These are phyloP conservation scores for Microdochium trichocladiopsis DNA, from an alignment of 2,329 filamentous ascomycete genomes.

Conservation along the genomic window DNA sequence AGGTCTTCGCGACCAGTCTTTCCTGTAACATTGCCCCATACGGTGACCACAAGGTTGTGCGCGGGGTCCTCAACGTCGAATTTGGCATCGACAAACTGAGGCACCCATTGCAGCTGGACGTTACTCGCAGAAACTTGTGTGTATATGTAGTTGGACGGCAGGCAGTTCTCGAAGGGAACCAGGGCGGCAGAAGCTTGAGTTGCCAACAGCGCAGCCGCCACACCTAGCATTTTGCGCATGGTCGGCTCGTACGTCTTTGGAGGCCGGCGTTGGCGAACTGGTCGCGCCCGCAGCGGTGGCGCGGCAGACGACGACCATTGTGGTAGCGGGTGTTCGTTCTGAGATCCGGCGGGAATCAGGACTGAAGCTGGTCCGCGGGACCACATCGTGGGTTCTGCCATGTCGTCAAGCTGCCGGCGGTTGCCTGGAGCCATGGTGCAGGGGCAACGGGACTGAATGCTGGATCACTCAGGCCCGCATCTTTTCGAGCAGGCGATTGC, in stretches of 20 bases:
- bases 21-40: slow-evolving; percentile 90
- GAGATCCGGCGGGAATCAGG: slow-evolving; percentile 11
- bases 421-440: background rate
- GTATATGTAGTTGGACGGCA: slow-evolving; percentile 53
- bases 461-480: background rate
- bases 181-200: slow-evolving; percentile 53
- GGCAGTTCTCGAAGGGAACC: slow-evolving; percentile 79
- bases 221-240: slow-evolving; percentile 19
- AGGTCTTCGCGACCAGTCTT: slow-evolving; percentile 49
- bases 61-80: slow-evolving; percentile 57
- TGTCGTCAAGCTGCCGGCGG: background rate
- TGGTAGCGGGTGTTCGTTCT: too few relatives aligned
- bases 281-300: background rate
- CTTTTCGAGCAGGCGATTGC: background rate
- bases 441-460: background rate
- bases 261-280: background rate
- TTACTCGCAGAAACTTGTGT: slow-evolving; percentile 31
- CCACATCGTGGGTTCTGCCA: slow-evolving; percentile 1
- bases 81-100: slow-evolving; percentile 64
- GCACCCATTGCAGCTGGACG: slow-evolving; percentile 69
- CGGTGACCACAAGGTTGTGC: slow-evolving; percentile 66
- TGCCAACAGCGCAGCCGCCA: slow-evolving; percentile 29
- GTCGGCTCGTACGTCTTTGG: background rate
- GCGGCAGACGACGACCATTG: background rate
- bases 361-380: background rate